Base-by-base conservation (phyloP, 2,329 filamentous ascomycete species). In the Aspergillus sp. region DNA sequence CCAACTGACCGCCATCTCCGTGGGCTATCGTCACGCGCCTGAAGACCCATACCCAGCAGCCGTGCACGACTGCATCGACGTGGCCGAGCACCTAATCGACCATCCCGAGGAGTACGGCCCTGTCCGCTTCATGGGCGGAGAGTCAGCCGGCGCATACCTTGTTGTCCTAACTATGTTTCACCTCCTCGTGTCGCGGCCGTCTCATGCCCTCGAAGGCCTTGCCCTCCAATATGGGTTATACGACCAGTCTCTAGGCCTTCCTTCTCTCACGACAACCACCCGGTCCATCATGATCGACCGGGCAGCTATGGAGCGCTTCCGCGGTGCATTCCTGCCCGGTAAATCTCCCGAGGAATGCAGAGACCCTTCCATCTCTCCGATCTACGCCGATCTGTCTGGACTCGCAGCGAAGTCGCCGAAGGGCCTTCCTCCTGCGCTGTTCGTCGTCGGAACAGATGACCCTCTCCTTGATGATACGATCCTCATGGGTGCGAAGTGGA, bases 21-120 rank as follows among this genome's bases (percentile, higher is more conserved):
- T 86, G 6, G 84, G 84, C 1, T 87, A 87, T 66, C 77, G 85
- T 27, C 77, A 85, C 17, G 84, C 84, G 0, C 85, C 85, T 0
- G 84, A 87, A 66, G 58, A 86, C 62, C 82, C 83, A 0, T 86
- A 79, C 66, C 84, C 85, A 0, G 82, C 82, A 3, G 64, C 52
- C 1, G 7, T 52, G 6, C 23, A 56, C 19, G 57, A 59, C 27
- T 19, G 21, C 41, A 46, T 52, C 35, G 57, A 55, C 11, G 48
- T 33, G 5, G 47, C 57, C n/a, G 48, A 56, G 25, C 52, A 56
- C n/a, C 9, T 59, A 9, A 48, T 49, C 12, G 57, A 56, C 39
- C 21, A 52, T 12, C 33, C 52, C 2, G 12, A 12, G 5, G 17
- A 44, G 14, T 56, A 59, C 33, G 57, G 57, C 8, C 17, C 47